Percentiles rank a stretch among this genome's conserved stretches.
phyloP scores from a whole-genome alignment of 2,329 filamentous ascomycete species.

The Pseudogymnoascus pannorum region DNA sequence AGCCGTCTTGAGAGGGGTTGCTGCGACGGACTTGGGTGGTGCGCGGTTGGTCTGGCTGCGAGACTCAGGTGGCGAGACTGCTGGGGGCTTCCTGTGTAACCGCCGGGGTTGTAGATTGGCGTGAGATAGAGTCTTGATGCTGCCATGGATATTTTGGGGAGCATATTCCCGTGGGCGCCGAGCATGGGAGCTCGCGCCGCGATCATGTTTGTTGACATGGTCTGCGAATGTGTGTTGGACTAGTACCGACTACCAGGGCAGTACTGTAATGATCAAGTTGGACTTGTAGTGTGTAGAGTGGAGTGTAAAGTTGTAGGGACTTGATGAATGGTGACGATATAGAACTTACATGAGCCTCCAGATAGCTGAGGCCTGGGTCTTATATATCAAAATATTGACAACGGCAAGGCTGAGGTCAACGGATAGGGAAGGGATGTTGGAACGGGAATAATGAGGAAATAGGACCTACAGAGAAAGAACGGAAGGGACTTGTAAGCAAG shows the following conservation, averaged over 20 bases:
- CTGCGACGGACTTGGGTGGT: neutral
- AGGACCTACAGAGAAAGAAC: neutral
- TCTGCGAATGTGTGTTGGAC: neutral
- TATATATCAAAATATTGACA: constrained; percentile 3
- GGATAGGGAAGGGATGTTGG: neutral
- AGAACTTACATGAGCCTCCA: neutral
- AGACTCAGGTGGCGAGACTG: constrained; percentile 4
- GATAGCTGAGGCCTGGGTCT: neutral
- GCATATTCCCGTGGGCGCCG: neutral
- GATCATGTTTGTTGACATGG: constrained; percentile 6
- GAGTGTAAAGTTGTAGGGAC: neutral
- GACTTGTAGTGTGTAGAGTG: neutral
- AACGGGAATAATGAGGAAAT: neutral
- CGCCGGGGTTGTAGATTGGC: neutral
- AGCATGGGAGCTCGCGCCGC: neutral
- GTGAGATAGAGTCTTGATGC: neutral
- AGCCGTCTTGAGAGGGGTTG: constrained; percentile 16
- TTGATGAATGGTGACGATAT: neutral
- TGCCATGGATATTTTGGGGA: constrained; percentile 2
- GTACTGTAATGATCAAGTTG: neutral
- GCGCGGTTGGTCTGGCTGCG: neutral
- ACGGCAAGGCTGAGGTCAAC: neutral
- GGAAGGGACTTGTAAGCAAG: neutral
- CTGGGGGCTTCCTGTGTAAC: neutral
- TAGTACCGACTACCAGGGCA: neutral